Evolutionary conservation across 345 rosid species (phyloP).

Genomic region (Camelina hispida): DNA sequence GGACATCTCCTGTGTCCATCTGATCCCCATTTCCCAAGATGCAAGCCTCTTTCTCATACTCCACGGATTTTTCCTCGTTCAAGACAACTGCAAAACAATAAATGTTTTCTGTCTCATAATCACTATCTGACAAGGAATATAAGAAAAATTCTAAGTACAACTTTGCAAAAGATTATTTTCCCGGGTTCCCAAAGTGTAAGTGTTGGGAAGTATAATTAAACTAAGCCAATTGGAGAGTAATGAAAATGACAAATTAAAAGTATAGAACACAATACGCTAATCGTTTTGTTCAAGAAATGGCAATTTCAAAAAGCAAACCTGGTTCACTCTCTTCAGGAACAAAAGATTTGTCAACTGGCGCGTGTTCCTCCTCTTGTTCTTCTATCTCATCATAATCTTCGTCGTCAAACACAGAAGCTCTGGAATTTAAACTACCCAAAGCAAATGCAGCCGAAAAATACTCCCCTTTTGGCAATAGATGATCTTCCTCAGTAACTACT

Average conservation of each 20-base stretch:
- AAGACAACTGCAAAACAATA: conserved; percentile 38
- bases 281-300: background rate
- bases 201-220: background rate
- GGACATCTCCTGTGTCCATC: conserved; percentile 50
- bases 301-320: conserved; percentile 47
- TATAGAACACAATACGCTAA: background rate
- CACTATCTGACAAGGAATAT: conserved; percentile 30
- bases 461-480: conserved; percentile 68
- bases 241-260: conserved; percentile 28
- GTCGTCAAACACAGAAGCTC: conserved; percentile 68
- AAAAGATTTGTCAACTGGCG: conserved; percentile 48
- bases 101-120: conserved; percentile 46
- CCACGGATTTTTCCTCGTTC: conserved; percentile 46
- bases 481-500: conserved; percentile 74
- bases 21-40: conserved; percentile 52
- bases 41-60: conserved; percentile 23
- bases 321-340: conserved; percentile 49
- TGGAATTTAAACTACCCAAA: conserved; percentile 49
- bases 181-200: background rate
- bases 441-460: conserved; percentile 62
- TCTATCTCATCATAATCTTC: conserved; percentile 90
- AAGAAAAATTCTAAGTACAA: conserved; percentile 17
- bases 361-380: conserved; percentile 58
- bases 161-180: background rate
- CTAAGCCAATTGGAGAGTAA: conserved; percentile 8